Evolutionary conservation across 257 asterid species (phyloP).

Genomic region (Lantana camara): DNA sequence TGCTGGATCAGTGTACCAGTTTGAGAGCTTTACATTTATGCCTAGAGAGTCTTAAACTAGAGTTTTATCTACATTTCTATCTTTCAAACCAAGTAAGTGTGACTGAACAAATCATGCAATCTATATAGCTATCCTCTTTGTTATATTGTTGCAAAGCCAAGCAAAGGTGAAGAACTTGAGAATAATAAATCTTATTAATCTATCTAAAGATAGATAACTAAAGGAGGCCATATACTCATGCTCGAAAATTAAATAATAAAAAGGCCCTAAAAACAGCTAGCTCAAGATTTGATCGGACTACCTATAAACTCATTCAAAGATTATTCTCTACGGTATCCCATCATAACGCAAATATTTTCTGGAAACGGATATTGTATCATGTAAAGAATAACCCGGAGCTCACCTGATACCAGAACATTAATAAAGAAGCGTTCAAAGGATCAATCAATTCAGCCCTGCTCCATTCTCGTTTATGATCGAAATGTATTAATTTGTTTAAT

Average conservation of each 20-base stretch:
- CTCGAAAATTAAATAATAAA: background rate
- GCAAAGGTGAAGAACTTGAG: slow-evolving; percentile 6
- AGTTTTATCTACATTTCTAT: slow-evolving; percentile 21
- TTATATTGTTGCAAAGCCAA: slow-evolving; percentile 19
- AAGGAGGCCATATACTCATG: background rate
- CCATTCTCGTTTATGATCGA: background rate
- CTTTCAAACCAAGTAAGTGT: slow-evolving; percentile 5
- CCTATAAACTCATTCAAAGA: background rate
- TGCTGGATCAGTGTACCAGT: no score
- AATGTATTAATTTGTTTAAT: background rate
- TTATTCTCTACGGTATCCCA: background rate
- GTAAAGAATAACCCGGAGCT: background rate
- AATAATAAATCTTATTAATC: background rate
- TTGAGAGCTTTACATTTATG: slow-evolving; percentile 2
- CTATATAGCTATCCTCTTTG: background rate
- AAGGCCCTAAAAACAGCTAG: background rate
- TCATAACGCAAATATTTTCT: background rate
- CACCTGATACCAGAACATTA: background rate
- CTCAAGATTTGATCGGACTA: slow-evolving; percentile 2
- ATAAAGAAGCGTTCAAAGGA: background rate
- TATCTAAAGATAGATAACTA: background rate
- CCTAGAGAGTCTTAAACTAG: slow-evolving; percentile 5
- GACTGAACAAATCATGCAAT: background rate
- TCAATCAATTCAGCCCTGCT: background rate
- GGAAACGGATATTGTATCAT: background rate